phyloP scores from a whole-genome alignment of 106 monocot species.

The Dendrobium huoshanense region DNA sequence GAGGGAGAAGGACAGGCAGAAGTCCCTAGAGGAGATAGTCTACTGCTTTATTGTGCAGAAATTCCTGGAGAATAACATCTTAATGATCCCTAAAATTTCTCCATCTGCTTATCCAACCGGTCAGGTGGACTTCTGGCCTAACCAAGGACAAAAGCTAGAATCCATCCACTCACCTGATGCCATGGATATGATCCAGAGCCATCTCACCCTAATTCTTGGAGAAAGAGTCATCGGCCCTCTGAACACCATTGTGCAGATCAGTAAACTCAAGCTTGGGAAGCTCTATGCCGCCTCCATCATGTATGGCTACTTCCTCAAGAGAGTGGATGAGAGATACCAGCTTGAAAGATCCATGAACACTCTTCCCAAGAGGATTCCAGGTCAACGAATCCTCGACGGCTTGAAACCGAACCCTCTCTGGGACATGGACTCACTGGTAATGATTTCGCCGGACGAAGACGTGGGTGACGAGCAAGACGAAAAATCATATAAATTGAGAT shows the following conservation, averaged over 20 bases:
- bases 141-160: constrained; percentile 74
- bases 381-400: constrained; percentile 32
- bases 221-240: constrained; percentile 64
- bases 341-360: constrained; percentile 84
- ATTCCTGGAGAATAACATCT: constrained; percentile 73
- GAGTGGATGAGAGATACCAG: constrained; percentile 86
- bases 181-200: constrained; percentile 86
- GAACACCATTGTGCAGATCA: constrained; percentile 58
- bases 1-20: constrained; percentile 77
- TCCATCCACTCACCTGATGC: constrained; percentile 79
- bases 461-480: constrained; percentile 20
- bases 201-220: constrained; percentile 69
- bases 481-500: constrained; percentile 45
- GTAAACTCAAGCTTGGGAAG: constrained; percentile 91
- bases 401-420: constrained; percentile 70
- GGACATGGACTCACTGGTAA: constrained; percentile 86
- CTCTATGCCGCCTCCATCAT: constrained; percentile 98
- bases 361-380: constrained; percentile 28
- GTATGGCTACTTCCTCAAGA: constrained; percentile 96
- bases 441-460: constrained; percentile 55
- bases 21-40: constrained; percentile 73
- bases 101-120: constrained; percentile 26
- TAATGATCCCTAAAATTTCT: constrained; percentile 59
- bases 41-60: constrained; percentile 82
- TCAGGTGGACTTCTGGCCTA: constrained; percentile 58